A percentile compares a stretch with the other conserved stretches of the same genome.
Conservation (phyloP, 768 basidiomycete species). For the Calocybe cyanea region DNA sequence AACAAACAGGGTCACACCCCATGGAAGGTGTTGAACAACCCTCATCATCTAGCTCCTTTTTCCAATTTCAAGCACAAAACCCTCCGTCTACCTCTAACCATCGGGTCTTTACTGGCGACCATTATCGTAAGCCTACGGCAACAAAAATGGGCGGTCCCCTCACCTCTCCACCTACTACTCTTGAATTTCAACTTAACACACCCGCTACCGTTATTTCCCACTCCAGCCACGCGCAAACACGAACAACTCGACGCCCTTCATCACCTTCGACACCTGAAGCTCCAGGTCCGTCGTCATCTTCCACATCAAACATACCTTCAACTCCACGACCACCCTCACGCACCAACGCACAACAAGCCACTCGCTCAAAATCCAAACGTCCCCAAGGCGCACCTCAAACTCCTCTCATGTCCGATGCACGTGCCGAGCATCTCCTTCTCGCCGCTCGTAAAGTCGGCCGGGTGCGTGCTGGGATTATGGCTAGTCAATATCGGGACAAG, state of each 20-base stretch:
- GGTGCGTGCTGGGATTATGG: constrained; percentile 52
- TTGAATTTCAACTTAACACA: constrained; percentile 16
- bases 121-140: constrained; percentile 20
- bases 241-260: constrained; percentile 2
- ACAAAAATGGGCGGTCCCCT: constrained; percentile 14
- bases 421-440: constrained; percentile 65
- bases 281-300: not conserved
- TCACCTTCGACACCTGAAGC: constrained; percentile 1
- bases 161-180: constrained; percentile 17
- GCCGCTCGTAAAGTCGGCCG: constrained; percentile 70
- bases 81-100: constrained; percentile 7
- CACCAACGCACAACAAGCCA: not conserved
- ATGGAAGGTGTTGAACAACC: constrained; percentile 8
- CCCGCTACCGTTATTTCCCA: not conserved
- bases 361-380: constrained; percentile 17
- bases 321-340: constrained; percentile 6
- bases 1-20: constrained; percentile 8
- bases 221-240: not conserved
- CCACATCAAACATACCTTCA: constrained; percentile 8
- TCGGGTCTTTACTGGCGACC: constrained; percentile 17
- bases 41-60: constrained; percentile 15
- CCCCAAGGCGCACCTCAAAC: constrained; percentile 19
- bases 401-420: constrained; percentile 56
- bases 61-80: constrained; percentile 18
- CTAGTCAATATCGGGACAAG: constrained; percentile 43